Percentiles rank a stretch among this genome's conserved stretches.
Conservation (phyloP, 176 grass and related monocot species). For the Themeda triandra region DNA sequence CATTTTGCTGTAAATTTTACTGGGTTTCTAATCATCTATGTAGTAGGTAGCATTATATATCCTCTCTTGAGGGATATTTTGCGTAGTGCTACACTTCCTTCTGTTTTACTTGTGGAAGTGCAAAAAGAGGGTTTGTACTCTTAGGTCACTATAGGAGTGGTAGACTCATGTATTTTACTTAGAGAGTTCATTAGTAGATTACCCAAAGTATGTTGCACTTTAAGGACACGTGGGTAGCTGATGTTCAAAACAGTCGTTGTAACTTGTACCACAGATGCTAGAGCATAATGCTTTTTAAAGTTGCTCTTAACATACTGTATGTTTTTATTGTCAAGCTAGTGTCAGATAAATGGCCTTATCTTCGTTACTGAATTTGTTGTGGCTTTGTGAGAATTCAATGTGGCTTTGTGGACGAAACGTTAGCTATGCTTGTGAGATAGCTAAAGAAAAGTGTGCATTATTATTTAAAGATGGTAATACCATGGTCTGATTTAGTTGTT, state of each 20-base stretch:
- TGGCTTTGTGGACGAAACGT: background rate
- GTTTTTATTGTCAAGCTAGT: background rate
- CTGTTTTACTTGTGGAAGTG: constrained; percentile 14
- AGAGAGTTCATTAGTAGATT: background rate
- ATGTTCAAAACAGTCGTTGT: background rate
- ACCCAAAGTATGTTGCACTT: background rate
- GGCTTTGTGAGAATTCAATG: background rate
- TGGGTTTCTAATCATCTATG: background rate
- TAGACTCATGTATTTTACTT: background rate
- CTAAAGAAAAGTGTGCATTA: background rate
- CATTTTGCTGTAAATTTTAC: background rate
- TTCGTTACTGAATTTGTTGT: background rate
- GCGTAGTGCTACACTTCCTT: background rate
- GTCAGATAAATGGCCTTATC: background rate
- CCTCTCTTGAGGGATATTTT: background rate
- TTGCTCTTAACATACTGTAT: background rate
- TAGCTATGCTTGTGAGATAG: too few relatives aligned
- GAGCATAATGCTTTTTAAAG: background rate
- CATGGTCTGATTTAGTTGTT: background rate
- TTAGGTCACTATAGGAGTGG: constrained; percentile 18
- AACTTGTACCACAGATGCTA: background rate
- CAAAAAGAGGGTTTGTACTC: background rate
- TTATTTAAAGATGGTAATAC: background rate
- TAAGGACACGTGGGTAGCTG: background rate
- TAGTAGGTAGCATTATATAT: background rate